phyloP scores from a whole-genome alignment of 371 early-diverging fungal species.

The Thermomucor indicae-seudaticae region DNA sequence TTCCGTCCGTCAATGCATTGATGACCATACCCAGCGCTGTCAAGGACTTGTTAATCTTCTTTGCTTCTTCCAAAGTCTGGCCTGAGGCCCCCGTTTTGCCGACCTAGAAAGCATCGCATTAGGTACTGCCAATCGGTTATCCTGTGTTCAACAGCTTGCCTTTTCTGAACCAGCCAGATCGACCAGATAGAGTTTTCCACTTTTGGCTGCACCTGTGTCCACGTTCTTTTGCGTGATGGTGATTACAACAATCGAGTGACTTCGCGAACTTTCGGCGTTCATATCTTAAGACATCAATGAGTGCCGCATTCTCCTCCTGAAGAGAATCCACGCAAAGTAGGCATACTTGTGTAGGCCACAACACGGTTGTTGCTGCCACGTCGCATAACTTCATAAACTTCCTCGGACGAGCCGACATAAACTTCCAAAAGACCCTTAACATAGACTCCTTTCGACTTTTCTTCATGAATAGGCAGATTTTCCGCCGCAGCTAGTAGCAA shows the following conservation, averaged over 20 bases:
- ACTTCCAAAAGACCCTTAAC: slow-evolving; percentile 94
- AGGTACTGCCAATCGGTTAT: too few species aligned
- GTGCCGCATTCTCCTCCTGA: background rate
- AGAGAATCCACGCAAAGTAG: background rate
- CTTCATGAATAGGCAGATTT: slow-evolving; percentile 93
- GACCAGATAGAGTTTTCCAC: slow-evolving; percentile 91
- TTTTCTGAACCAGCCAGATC: slow-evolving; percentile 99
- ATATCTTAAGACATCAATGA: slow-evolving; percentile 56
- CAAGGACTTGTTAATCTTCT: slow-evolving; percentile 99
- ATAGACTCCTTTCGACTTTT: slow-evolving; percentile 89
- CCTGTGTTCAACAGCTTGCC: too few species aligned
- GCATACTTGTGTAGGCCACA: slow-evolving; percentile 84
- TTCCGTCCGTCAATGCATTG: slow-evolving; percentile 90
- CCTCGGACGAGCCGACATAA: slow-evolving; percentile 86
- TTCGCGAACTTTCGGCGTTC: slow-evolving; percentile 96
- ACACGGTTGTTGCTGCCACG: slow-evolving; percentile 86
- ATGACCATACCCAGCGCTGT: slow-evolving; percentile 98
- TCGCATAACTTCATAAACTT: slow-evolving; percentile 93
- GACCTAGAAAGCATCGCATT: slow-evolving; percentile 35
- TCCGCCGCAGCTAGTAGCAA: slow-evolving; percentile 66
- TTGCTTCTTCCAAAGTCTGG: slow-evolving; percentile 98
- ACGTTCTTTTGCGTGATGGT: slow-evolving; percentile 91
- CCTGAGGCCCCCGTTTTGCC: slow-evolving; percentile 98
- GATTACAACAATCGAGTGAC: slow-evolving; percentile 96
- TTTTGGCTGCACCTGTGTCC: slow-evolving; percentile 78